Evolutionary conservation across 352 stramenopile genomes (phyloP), one percentile per base, ranked within the genome.

Genomic region (Phytopythium boreale): DNA sequence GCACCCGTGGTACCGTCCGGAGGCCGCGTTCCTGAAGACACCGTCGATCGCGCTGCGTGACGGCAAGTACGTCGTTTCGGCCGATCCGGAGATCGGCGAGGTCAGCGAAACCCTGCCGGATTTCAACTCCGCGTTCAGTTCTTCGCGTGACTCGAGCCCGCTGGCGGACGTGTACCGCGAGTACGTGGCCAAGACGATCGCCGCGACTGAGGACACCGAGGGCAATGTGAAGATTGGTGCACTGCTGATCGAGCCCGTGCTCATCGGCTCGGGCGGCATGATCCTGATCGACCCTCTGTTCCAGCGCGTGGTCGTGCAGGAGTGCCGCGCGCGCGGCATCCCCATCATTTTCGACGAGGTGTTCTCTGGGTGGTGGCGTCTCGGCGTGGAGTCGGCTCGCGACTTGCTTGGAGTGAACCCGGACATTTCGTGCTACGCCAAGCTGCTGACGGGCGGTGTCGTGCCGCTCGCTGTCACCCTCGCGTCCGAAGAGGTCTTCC

Each of bases 341-440:
- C 89, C 90, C 5, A 81, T 98, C 20, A 89, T 98, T 61, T 98
- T 93, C 65, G 93, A 98, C 64, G 93, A 98, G 62, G 88, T 97
- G 14, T 96, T 97, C 51, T 96, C 88, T 17, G 93, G 93, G 2
- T 92, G 95, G 72, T 96, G 88, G 83, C 90, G 93, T 51, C 76
- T 98, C 17, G 93, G 93, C 31, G 87, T 94, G 11, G 71, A 95
- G 65, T 93, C 84, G 19, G 87, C 77, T 17, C 82, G 89, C 39
- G 90, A 97, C 59, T 59, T 97, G 41, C 74, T 98, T 1, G 79
- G 82, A 7, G 74, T 94, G 6, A 72, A 97, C 61, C 92, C 93
- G 1, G 93, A 98, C 59, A 90, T 98, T 60, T 77, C 88, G 0
- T 96, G 87, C 67, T 98, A 97, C 65, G 91, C 89, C 12, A 98